Evolutionary conservation across 2,329 filamentous ascomycete genomes (phyloP).

Genomic region (Epichloe festucae): DNA sequence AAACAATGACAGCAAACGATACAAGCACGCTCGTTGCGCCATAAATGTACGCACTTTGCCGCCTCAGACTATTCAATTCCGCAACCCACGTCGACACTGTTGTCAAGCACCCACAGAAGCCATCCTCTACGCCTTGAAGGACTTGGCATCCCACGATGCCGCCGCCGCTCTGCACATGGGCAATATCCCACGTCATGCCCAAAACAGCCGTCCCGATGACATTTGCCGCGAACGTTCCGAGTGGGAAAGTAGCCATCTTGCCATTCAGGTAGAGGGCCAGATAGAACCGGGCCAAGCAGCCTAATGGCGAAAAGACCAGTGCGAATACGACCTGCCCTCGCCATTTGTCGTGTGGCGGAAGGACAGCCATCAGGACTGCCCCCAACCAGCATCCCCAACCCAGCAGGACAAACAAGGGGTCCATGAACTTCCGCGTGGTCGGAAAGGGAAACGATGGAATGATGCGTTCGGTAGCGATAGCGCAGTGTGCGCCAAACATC

Average conservation of each 20-base stretch:
- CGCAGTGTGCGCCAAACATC: slow-evolving; percentile 61
- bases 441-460: slow-evolving; percentile 48
- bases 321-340: slow-evolving; percentile 64
- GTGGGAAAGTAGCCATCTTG: slow-evolving; percentile 52
- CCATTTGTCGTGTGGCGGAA: slow-evolving; percentile 63
- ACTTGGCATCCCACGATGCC: slow-evolving; percentile 53
- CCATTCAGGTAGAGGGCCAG: slow-evolving; percentile 58
- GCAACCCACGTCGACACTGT: slow-evolving; percentile 56
- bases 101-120: slow-evolving; percentile 53
- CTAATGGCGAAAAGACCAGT: slow-evolving; percentile 69
- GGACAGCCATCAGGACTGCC: slow-evolving; percentile 56
- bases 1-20: slow-evolving; percentile 47
- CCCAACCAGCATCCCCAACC: slow-evolving; percentile 68
- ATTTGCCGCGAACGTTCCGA: slow-evolving; percentile 80
- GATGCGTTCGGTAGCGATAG: slow-evolving; percentile 43
- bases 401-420: slow-evolving; percentile 50
- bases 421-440: slow-evolving; percentile 46
- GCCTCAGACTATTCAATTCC: slow-evolving; percentile 41
- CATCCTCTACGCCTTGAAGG: slow-evolving; percentile 52
- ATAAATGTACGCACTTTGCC: slow-evolving; percentile 53
- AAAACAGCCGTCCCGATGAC: slow-evolving; percentile 62
- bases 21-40: slow-evolving; percentile 45
- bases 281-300: slow-evolving; percentile 66
- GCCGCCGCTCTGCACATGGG: slow-evolving; percentile 44
- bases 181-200: slow-evolving; percentile 66